Conservation (phyloP, 1,139 yeast species). For the Pichia sp. region DNA sequence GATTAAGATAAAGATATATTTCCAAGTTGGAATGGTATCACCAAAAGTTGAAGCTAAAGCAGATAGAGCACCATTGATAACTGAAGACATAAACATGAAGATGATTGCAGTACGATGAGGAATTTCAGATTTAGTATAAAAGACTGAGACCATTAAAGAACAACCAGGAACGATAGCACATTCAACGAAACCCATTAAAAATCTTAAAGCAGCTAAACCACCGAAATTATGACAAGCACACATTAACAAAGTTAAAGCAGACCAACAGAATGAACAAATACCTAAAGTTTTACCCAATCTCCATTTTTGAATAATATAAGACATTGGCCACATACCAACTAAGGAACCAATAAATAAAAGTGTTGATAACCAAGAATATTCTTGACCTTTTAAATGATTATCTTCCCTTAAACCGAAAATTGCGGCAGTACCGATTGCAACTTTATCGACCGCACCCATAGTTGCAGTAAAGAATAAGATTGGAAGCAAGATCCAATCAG, state of each 20-base stretch:
- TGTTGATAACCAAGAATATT: conserved; percentile 43
- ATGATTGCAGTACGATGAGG: conserved; percentile 50
- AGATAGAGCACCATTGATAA: conserved; percentile 20
- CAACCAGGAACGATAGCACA: conserved; percentile 49
- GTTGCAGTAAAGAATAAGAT: conserved; percentile 27
- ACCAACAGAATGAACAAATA: conserved; percentile 28
- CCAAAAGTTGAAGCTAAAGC: conserved; percentile 25
- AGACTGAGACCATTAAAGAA: conserved; percentile 41
- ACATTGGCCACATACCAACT: conserved; percentile 37
- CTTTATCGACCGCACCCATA: conserved; percentile 40
- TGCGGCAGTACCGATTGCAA: conserved; percentile 37
- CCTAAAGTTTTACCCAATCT: conserved; percentile 28
- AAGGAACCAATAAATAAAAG: conserved; percentile 41
- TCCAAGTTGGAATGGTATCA: conserved; percentile 34
- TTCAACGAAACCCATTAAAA: conserved; percentile 38
- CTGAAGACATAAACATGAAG: conserved; percentile 45
- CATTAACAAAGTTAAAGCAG: neutral
- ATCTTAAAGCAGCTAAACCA: conserved; percentile 36
- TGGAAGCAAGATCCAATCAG: conserved; percentile 34
- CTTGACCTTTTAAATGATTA: conserved; percentile 32
- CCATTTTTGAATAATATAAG: conserved; percentile 27
- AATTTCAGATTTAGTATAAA: conserved; percentile 46
- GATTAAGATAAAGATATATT: conserved; percentile 40
- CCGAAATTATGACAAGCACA: conserved; percentile 27
- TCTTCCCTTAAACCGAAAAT: conserved; percentile 37